phyloP scores from a whole-genome alignment of 345 rosid species.

The Eucalyptus fibrosa region DNA sequence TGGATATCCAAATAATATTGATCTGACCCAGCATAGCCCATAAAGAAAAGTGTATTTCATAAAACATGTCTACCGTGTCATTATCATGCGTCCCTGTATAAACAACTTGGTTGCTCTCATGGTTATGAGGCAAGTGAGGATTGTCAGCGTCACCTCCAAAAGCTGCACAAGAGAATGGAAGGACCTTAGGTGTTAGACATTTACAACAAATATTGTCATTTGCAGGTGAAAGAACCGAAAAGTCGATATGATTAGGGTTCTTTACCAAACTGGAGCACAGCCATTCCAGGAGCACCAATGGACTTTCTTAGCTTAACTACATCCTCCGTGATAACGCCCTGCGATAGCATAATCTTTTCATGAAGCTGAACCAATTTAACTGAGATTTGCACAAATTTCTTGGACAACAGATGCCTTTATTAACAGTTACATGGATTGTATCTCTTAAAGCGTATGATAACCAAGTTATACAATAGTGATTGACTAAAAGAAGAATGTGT shows the following conservation, averaged over 20 bases:
- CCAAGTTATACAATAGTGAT: not conserved
- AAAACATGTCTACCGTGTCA: slow-evolving; percentile 51
- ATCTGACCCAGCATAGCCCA: not conserved
- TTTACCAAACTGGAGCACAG: slow-evolving; percentile 94
- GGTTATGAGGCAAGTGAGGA: slow-evolving; percentile 95
- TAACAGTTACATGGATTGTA: not conserved
- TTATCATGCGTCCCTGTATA: slow-evolving; percentile 99
- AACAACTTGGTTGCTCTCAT: slow-evolving; percentile 81
- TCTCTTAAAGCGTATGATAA: not conserved
- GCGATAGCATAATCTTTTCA: not conserved
- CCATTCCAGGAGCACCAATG: slow-evolving; percentile 99
- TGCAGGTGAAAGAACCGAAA: not conserved
- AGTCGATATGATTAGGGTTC: not conserved
- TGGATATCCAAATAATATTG: not conserved
- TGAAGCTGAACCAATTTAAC: not conserved
- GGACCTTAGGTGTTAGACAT: not conserved
- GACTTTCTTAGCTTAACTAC: slow-evolving; percentile 75
- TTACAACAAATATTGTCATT: not conserved
- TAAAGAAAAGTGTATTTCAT: not conserved
- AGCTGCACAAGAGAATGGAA: slow-evolving; percentile 25
- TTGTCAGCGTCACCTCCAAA: slow-evolving; percentile 75
- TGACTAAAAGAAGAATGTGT: not conserved
- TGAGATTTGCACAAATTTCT: not conserved
- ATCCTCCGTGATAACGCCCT: slow-evolving; percentile 97
- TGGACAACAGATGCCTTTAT: not conserved